Percentiles rank a stretch among this genome's conserved stretches.
These are phyloP conservation scores for Leucocoprinus sp. DNA, from an alignment of 768 basidiomycete genomes.

Conservation along the genomic window DNA sequence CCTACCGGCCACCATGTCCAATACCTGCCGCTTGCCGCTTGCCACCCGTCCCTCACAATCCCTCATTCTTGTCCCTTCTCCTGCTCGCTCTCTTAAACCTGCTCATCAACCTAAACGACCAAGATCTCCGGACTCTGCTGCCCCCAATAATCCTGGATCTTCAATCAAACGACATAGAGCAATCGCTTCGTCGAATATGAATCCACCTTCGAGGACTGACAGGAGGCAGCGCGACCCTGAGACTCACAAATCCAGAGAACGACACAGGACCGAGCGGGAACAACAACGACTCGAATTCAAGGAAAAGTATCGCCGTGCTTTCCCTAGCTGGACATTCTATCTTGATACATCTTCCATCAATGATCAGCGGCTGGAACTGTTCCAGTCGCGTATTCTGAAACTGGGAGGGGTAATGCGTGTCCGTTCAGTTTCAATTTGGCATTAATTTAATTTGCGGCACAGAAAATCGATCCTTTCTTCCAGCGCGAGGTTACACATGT, in stretches of 20 bases:
- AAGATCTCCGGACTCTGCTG: conserved; percentile 8
- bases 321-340: conserved; percentile 80
- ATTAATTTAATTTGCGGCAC: conserved; percentile 8
- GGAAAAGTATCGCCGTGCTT: conserved; percentile 76
- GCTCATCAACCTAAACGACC: conserved; percentile 16
- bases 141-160: conserved; percentile 7
- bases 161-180: conserved; percentile 1
- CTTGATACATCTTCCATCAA: conserved; percentile 57
- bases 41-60: conserved; percentile 25
- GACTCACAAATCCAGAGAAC: conserved; percentile 21
- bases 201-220: conserved; percentile 26
- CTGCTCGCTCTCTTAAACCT: conserved; percentile 26
- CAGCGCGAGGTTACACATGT: conserved; percentile 82
- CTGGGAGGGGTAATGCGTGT: conserved; percentile 76
- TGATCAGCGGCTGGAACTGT: conserved; percentile 26
- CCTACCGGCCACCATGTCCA: conserved; percentile 33
- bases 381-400: conserved; percentile 50
- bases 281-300: conserved; percentile 64
- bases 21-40: conserved; percentile 41
- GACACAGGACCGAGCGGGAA: conserved; percentile 38
- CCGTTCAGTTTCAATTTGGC: conserved; percentile 1
- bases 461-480: conserved; percentile 88
- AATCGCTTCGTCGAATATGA: conserved; percentile 16
- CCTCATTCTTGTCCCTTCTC: conserved; percentile 26
- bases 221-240: conserved; percentile 5